Evolutionary conservation across 352 stramenopile species (phyloP).

Genomic region (Globisporangium alternatum): DNA sequence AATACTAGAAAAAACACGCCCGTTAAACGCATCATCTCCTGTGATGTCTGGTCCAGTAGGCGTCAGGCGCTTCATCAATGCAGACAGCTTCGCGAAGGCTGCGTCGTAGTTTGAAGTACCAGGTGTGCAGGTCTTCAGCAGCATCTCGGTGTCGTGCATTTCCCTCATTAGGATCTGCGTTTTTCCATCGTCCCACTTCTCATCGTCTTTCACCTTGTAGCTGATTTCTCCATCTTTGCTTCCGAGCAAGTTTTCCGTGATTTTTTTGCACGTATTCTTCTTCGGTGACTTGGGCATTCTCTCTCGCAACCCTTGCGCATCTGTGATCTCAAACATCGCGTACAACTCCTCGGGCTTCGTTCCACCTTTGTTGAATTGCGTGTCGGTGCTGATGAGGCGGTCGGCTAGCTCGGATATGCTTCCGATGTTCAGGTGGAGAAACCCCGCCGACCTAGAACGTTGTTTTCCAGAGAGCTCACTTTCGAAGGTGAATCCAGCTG

Average conservation of each 20-base stretch:
- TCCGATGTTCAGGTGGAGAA: slow-evolving; percentile 35
- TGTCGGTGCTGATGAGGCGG: slow-evolving; percentile 26
- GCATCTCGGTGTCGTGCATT: slow-evolving; percentile 25
- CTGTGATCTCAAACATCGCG: slow-evolving; percentile 40
- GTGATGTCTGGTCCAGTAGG: neutral
- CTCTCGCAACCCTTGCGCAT: slow-evolving; percentile 18
- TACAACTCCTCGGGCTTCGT: slow-evolving; percentile 41
- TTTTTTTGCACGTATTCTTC: slow-evolving; percentile 5
- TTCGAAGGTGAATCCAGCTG: slow-evolving; percentile 27
- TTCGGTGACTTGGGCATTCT: slow-evolving; percentile 12
- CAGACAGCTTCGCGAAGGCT: slow-evolving; percentile 18
- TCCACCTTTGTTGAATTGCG: slow-evolving; percentile 28
- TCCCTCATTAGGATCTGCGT: slow-evolving; percentile 35
- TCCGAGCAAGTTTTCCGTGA: slow-evolving; percentile 27
- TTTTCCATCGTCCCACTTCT: slow-evolving; percentile 33
- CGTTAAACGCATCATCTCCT: slow-evolving; percentile 18
- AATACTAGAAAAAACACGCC: slow-evolving; percentile 38
- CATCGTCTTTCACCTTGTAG: slow-evolving; percentile 29
- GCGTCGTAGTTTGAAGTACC: slow-evolving; percentile 23
- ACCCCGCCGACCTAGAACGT: slow-evolving; percentile 27
- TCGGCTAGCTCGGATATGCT: slow-evolving; percentile 43
- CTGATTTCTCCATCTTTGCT: slow-evolving; percentile 15
- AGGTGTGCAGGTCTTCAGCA: slow-evolving; percentile 17
- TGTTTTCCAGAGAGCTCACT: slow-evolving; percentile 26
- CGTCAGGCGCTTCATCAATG: slow-evolving; percentile 23